Evolutionary conservation across 306 rosid genomes (phyloP).

Genomic region (Begonia loranthoides): DNA sequence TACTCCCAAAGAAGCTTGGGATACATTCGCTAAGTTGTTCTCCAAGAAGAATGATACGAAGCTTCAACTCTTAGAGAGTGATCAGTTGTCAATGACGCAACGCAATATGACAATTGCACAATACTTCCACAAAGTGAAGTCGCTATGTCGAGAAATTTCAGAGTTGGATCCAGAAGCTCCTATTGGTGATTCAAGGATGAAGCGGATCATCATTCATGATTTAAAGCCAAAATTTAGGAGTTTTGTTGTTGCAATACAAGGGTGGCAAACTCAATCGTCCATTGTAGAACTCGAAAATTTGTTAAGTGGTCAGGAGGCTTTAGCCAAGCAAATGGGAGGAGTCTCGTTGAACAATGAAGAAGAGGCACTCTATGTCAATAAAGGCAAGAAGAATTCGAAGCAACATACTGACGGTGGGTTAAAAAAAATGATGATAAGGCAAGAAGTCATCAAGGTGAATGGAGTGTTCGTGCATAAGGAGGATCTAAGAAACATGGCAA

Average conservation of each 20-base stretch:
- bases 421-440: slow-evolving; percentile 1
- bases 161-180: background rate
- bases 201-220: background rate
- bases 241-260: background rate
- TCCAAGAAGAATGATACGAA: background rate
- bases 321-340: slow-evolving; percentile 6
- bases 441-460: slow-evolving; percentile 1
- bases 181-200: background rate
- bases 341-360: slow-evolving; percentile 7
- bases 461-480: background rate
- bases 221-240: too few relatives aligned
- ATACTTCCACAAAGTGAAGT: background rate
- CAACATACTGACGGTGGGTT: background rate
- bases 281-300: background rate
- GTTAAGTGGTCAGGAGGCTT: background rate
- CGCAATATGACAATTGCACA: slow-evolving; percentile 1
- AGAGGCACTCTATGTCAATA: slow-evolving; percentile 4
- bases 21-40: background rate
- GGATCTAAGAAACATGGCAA: slow-evolving; percentile 1
- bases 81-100: background rate
- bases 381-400: background rate
- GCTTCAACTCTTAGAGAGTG: background rate
- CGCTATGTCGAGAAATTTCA: slow-evolving; percentile 1
- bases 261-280: background rate
- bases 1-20: slow-evolving; percentile 6